Base-by-base conservation (phyloP, 2,329 filamentous ascomycete genomes). In the Aspergillus sp. region DNA sequence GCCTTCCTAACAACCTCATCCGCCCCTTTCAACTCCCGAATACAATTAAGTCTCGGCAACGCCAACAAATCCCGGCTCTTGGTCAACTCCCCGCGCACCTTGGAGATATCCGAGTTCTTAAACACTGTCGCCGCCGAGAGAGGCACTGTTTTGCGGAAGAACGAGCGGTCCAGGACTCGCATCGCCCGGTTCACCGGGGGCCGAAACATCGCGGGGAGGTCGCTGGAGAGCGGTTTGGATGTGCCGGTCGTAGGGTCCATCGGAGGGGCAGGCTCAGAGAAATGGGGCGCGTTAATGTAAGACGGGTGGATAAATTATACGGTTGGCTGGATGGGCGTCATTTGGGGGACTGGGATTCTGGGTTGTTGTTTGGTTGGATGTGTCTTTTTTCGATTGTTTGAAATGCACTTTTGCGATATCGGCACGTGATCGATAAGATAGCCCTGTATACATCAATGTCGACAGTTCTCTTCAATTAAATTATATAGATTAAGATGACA, bases 171-270 rank as follows among this genome's bases (percentile, higher is more conserved):
- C 51, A 98, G 81, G 39, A 80, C 78, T 61, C 83, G 83, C 73
- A 88, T 87, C 47, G 85, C 83, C 65, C 87, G 85, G 57, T 91
- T 85, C 47, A 90, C 75, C 26, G 90, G 90, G 37, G 90, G 88
- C 52, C 84, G 82, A 66, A 95, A 88, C 77, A 83, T 81, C 40
- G 55, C 59, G 48, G 62, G 53, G 48, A 63, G 49, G 46, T 65
- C 54, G 54, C 55, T 51, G 33, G 46, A 43, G 38, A 46, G 48
- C 43, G 54, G 51, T 10, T 40, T 27, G 37, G 10, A 7, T 19
- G 27, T 8, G 28, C 9, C 29, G 4, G 37, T 13, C 13, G 26
- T 11, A 2, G 28, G 27, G 27, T 26, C 27, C 27, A 28, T 29
- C 4, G n/a, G 26, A 28, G 26, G 37, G 19, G 19, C 19, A 19